A percentile compares a stretch with the other conserved stretches of the same genome.
These are phyloP conservation scores for Diaporthe helianthi DNA, from an alignment of 2,329 filamentous ascomycete species.

Conservation along the genomic window DNA sequence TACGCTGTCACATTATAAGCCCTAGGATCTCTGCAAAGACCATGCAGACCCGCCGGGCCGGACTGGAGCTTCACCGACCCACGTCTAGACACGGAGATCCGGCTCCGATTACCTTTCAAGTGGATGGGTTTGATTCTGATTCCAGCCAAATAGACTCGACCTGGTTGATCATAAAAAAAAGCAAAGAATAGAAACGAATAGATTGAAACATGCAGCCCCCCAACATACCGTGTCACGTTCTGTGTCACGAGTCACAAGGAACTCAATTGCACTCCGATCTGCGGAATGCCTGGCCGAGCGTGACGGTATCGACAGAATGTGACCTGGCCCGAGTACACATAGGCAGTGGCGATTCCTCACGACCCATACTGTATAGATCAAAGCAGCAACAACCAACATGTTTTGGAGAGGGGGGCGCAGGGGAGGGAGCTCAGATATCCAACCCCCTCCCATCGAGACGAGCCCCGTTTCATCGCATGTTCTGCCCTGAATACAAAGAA, in stretches of 20 bases:
- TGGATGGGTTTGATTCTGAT: not conserved
- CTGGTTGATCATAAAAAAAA: not conserved
- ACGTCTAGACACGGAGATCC: no score
- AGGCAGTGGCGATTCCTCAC: not conserved
- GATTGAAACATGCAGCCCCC: not conserved
- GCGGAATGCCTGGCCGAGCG: not conserved
- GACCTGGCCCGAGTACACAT: not conserved
- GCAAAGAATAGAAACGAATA: not conserved
- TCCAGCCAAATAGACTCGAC: not conserved
- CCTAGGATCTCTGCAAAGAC: not conserved
- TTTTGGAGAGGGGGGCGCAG: no score
- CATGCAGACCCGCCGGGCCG: no score
- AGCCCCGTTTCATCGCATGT: slow-evolving; percentile 23
- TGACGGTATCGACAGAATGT: not conserved
- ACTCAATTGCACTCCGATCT: not conserved
- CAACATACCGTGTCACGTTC: slow-evolving; percentile 3
- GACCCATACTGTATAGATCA: not conserved
- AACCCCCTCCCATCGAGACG: slow-evolving; percentile 21
- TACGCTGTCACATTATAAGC: not conserved
- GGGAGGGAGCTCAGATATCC: slow-evolving; percentile 15
- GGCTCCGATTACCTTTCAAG: not conserved
- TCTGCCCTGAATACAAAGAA: slow-evolving; percentile 15
- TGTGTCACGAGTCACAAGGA: slow-evolving; percentile 11
- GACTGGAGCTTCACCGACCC: not conserved
- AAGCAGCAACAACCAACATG: not conserved